These are phyloP conservation scores for Ottelia alismoides DNA, from an alignment of 106 monocot genomes.

Conservation along the genomic window DNA sequence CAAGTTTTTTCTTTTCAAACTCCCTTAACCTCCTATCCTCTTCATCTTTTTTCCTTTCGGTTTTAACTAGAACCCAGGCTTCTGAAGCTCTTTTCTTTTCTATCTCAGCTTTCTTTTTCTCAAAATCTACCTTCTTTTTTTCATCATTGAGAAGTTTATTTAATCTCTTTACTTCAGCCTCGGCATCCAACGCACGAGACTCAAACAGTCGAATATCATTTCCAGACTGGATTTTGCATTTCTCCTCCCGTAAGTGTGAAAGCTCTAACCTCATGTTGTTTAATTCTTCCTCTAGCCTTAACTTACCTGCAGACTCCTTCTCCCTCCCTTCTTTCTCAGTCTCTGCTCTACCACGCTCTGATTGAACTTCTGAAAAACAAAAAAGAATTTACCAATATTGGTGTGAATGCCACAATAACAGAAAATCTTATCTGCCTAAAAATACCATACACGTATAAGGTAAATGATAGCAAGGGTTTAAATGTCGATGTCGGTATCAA, in stretches of 20 bases:
- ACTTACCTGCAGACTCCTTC: conserved; percentile 25
- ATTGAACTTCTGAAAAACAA: no score
- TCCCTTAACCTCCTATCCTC: conserved; percentile 37
- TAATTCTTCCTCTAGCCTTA: conserved; percentile 55
- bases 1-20: conserved; percentile 42
- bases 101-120: conserved; percentile 39
- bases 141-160: conserved; percentile 51
- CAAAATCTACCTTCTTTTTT: conserved; percentile 30
- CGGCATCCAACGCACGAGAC: conserved; percentile 12
- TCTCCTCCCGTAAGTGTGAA: conserved; percentile 23
- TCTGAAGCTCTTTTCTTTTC: conserved; percentile 46
- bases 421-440: no score
- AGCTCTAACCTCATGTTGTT: conserved; percentile 38
- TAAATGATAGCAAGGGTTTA: no score
- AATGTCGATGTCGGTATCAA: no score
- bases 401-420: no score
- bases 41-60: conserved; percentile 52
- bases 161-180: conserved; percentile 49
- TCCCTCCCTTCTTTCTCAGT: conserved; percentile 31
- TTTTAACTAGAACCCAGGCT: conserved; percentile 32
- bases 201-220: conserved; percentile 18
- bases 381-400: no score
- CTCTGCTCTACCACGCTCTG: no score
- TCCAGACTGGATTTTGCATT: conserved; percentile 2
- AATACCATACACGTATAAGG: no score